Evolutionary conservation across 352 stramenopile genomes (phyloP).

Genomic region (Globisporangium acanthophoron): DNA sequence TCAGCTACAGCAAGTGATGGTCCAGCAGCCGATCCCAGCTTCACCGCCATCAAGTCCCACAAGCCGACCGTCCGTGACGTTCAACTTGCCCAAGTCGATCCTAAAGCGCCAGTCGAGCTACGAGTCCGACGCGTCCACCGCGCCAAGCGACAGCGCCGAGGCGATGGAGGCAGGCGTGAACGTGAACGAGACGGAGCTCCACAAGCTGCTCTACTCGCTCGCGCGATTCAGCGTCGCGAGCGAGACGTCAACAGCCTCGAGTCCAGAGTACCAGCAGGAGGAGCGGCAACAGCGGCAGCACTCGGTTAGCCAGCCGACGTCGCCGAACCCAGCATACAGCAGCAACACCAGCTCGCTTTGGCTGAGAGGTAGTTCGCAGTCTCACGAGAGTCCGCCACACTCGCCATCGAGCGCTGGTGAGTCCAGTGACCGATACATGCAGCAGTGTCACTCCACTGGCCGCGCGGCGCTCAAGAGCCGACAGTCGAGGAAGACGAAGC

Average conservation of each 20-base stretch:
- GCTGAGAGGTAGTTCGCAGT: not conserved
- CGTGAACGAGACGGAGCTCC: constrained; percentile 38
- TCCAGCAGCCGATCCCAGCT: not conserved
- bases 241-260: constrained; percentile 18
- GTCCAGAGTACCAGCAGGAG: constrained; percentile 2
- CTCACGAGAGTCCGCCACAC: not conserved
- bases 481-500: constrained; percentile 2
- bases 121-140: constrained; percentile 37
- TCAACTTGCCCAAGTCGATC: constrained; percentile 32
- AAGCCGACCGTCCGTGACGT: constrained; percentile 26
- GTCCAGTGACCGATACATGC: not conserved
- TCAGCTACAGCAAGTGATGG: not conserved
- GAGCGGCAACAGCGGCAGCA: not conserved
- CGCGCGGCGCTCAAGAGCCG: constrained; percentile 9
- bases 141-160: constrained; percentile 15
- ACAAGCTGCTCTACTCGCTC: constrained; percentile 63
- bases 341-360: constrained; percentile 5
- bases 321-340: not conserved
- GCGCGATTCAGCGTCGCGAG: constrained; percentile 43
- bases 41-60: not conserved
- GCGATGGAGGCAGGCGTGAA: not conserved
- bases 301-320: constrained; percentile 4
- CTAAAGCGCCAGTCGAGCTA: constrained; percentile 39
- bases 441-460: constrained; percentile 4
- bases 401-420: not conserved